Percentiles rank a stretch among this genome's conserved stretches.
phyloP scores from a whole-genome alignment of 169 alveolate genomes.

The Plasmodium berghei region DNA sequence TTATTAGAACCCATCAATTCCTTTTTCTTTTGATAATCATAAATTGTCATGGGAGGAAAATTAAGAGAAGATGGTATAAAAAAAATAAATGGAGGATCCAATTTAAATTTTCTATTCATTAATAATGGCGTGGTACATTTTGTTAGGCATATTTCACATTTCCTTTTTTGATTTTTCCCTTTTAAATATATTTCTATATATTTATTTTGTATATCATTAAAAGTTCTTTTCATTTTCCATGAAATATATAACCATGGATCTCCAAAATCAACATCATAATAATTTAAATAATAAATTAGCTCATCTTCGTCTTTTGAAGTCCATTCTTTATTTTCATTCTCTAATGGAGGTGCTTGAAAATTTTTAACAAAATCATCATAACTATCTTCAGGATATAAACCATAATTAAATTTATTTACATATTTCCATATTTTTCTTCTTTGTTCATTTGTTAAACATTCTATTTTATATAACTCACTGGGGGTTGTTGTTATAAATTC shows the following conservation, averaged over 20 bases:
- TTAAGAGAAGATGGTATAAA: constrained; percentile 86
- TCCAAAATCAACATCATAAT: constrained; percentile 89
- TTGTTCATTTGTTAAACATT: constrained; percentile 86
- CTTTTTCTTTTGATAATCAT: constrained; percentile 51
- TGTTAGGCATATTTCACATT: constrained; percentile 87
- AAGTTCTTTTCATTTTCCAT: constrained; percentile 91
- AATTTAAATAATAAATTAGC: constrained; percentile 83
- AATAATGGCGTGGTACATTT: constrained; percentile 85
- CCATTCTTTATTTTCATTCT: constrained; percentile 89
- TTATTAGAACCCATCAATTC: not conserved
- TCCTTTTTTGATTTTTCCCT: constrained; percentile 83
- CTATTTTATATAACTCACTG: constrained; percentile 84
- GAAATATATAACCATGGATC: constrained; percentile 92
- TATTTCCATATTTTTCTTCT: constrained; percentile 84
- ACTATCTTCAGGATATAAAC: constrained; percentile 88
- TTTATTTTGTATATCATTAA: constrained; percentile 87
- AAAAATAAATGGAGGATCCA: constrained; percentile 89
- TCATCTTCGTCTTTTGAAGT: constrained; percentile 84
- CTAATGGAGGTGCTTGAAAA: constrained; percentile 89
- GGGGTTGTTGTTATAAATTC: constrained; percentile 83
- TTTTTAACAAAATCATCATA: constrained; percentile 84
- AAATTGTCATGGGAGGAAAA: constrained; percentile 77
- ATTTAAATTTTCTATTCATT: constrained; percentile 88
- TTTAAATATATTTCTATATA: constrained; percentile 80
- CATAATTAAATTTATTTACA: constrained; percentile 88